Conservation (phyloP, 225 moss, liverwort and hornwort genomes). For the Marchantia polymorpha region DNA sequence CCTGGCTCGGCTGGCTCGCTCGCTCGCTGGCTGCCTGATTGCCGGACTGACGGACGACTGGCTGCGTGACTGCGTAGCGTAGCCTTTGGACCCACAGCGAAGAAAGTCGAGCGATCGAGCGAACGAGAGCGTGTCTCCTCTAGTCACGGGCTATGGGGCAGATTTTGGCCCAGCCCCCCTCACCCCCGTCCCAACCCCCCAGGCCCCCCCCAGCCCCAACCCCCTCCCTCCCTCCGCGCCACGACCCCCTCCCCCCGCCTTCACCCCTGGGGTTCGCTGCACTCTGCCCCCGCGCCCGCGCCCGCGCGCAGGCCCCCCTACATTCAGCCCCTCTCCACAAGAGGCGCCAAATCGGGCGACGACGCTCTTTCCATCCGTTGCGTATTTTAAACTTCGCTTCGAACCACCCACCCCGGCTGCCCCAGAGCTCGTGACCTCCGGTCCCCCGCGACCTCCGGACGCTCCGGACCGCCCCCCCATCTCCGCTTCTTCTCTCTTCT, state of each 20-base stretch:
- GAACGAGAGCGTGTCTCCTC: not conserved
- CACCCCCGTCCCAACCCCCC: not conserved
- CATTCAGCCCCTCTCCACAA: not conserved
- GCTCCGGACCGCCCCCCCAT: too few relatives aligned
- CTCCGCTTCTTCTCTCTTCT: too few relatives aligned
- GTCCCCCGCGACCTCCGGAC: too few relatives aligned
- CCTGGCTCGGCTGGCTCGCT: not conserved
- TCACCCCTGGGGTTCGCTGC: not conserved
- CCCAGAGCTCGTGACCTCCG: not conserved
- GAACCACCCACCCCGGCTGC: not conserved
- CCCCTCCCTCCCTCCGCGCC: not conserved
- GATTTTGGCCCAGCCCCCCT: not conserved
- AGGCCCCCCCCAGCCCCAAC: not conserved
- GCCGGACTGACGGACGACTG: too few relatives aligned
- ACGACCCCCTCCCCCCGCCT: not conserved
- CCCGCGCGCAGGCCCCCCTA: not conserved
- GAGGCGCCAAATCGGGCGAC: conserved; percentile 4
- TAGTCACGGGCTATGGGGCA: not conserved
- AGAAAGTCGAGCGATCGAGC: not conserved
- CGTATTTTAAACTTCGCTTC: not conserved
- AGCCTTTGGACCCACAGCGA: not conserved
- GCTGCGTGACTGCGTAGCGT: not conserved
- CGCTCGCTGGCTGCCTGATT: too few relatives aligned
- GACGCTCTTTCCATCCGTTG: not conserved
- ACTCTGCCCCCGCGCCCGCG: not conserved